Percentiles rank a stretch among this genome's conserved stretches.
phyloP scores from a whole-genome alignment of 2,329 filamentous ascomycete species.

The Aspergillus texensis region DNA sequence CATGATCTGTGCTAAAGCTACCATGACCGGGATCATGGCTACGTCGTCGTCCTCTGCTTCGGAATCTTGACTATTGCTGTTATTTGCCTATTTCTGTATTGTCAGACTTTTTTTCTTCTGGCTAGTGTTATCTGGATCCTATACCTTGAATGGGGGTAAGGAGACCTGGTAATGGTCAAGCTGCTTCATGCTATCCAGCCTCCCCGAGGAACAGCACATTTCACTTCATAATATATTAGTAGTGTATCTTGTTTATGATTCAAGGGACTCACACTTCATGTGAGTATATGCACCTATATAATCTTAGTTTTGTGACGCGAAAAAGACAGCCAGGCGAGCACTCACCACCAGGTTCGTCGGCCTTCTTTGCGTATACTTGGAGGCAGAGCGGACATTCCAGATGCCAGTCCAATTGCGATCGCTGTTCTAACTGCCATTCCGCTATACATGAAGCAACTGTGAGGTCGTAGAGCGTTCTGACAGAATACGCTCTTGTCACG shows the following conservation, averaged over 20 bases:
- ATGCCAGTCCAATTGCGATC: conserved; percentile 36
- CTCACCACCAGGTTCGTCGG: conserved; percentile 30
- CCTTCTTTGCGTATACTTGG: conserved; percentile 20
- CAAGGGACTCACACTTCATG: conserved; percentile 21
- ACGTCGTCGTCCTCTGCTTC: conserved; percentile 27
- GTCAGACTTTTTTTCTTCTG: background rate
- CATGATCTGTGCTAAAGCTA: conserved; percentile 29
- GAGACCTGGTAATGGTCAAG: conserved; percentile 29
- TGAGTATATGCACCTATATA: conserved; percentile 23
- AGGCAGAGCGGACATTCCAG: conserved; percentile 25
- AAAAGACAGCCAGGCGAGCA: background rate
- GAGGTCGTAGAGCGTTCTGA: conserved; percentile 37
- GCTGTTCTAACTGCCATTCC: conserved; percentile 39
- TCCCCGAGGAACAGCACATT: conserved; percentile 34
- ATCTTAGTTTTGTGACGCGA: conserved; percentile 2
- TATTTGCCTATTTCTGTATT: conserved; percentile 1
- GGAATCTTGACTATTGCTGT: conserved; percentile 12
- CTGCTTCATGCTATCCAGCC: conserved; percentile 32
- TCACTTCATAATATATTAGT: conserved; percentile 21
- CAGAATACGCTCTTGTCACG: conserved; percentile 28
- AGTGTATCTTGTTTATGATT: background rate
- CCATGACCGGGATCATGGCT: conserved; percentile 30
- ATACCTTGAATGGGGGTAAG: conserved; percentile 23
- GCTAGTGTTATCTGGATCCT: background rate
- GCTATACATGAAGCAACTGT: conserved; percentile 40